Conservation (phyloP, 2,329 filamentous ascomycete species). For the Fusarium illudens region DNA sequence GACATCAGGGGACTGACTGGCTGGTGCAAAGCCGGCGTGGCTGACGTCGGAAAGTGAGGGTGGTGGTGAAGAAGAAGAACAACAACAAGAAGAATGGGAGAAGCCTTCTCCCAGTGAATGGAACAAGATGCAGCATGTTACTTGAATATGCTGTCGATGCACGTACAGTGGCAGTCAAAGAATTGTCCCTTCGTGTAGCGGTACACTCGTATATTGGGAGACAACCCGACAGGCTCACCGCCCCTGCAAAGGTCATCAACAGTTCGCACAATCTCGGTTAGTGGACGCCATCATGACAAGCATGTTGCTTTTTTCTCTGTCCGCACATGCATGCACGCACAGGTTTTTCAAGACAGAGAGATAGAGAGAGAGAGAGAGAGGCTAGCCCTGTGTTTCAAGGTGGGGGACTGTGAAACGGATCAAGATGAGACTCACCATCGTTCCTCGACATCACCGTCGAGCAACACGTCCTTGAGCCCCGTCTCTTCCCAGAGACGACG, state of each 20-base stretch:
- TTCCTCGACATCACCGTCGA: conserved; percentile 47
- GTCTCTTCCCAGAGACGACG: conserved; percentile 79
- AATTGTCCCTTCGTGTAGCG: conserved; percentile 87
- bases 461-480: conserved; percentile 71
- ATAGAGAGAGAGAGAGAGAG: too few species aligned
- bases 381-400: not conserved
- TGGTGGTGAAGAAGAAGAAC: not conserved
- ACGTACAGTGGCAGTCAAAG: conserved; percentile 89
- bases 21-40: not conserved
- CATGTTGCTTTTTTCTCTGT: conserved; percentile 17
- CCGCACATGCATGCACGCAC: not conserved
- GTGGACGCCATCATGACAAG: not conserved
- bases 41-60: not conserved
- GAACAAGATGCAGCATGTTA: not conserved
- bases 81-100: not conserved
- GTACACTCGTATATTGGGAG: conserved; percentile 89
- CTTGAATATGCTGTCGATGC: not conserved
- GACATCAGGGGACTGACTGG: not conserved
- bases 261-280: conserved; percentile 13
- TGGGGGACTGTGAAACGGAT: not conserved
- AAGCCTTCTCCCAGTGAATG: not conserved
- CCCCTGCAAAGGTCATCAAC: conserved; percentile 66
- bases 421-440: conserved; percentile 54
- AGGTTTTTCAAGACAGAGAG: not conserved
- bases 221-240: conserved; percentile 83